Base-by-base conservation (phyloP, 306 rosid genomes). In the Pyrus communis region DNA sequence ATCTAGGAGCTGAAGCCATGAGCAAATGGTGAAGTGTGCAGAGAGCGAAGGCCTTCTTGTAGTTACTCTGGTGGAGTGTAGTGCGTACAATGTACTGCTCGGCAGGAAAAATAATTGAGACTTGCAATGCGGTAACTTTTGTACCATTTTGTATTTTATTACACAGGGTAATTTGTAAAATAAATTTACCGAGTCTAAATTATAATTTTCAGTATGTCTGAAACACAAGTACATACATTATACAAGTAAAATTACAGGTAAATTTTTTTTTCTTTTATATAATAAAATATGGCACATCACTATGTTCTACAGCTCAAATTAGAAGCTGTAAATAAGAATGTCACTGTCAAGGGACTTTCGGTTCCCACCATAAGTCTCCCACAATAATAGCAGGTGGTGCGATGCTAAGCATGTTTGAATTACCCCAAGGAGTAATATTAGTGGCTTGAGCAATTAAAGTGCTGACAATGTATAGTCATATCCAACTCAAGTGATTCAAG, bases 1-100 rank as follows among this genome's bases (percentile, higher is more conserved):
- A 76, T 77, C 77, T 80, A 67, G 75, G 57, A 51, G 77, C 79
- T 67, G 88, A 77, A 79, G 88, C 85, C 93, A 90, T 46, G 42
- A 49, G 43, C 54, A 67, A 73, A 13, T 35, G 28, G 67, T 31
- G 17, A 38, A 43, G 60, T 54, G 70, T 59, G 22, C 52, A 62
- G 69, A 52, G 73, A 75, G 46, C 42, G 61, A 28, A 74, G 13
- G 35, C 70, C 70, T 66, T 71, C 40, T 69, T 77, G 81, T 43
- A 70, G 40, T 76, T 66, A 45, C 35, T 40, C 21, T 35, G 40
- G 27, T 77, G 81, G 84, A 77, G n/a, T 58, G 19, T 14, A 17
- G 54, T 14, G 54, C 17, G 54, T 17, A 15, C 65, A 68, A 63
- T 59, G 38, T 33, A 14, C 22, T 28, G 57, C 9, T 1, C 75